Base-by-base conservation (phyloP, 192 early-diverging fungal species). In the Podila verticillata region DNA sequence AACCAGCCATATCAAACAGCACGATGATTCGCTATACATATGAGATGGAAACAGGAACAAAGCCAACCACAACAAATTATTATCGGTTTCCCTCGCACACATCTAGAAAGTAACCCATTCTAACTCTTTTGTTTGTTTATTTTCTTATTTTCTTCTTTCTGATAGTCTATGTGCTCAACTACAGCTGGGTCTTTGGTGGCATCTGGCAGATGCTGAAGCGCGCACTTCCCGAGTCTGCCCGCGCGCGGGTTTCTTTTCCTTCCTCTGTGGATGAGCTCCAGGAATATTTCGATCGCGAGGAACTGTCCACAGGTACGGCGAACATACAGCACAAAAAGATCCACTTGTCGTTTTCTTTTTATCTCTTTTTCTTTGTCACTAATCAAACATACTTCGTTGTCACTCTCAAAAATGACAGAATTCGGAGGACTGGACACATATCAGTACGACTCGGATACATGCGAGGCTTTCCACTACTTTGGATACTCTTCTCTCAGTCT, bases 111-210 rank as follows among this genome's bases (percentile, higher is more conserved):
- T 15, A 12, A 44, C 58, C 31, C n/a, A 13, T 26, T 57, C 29
- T 32, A 30, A 26, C 26, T 28, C 3, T 7, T 60, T 60, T 60
- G 58, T 2, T 20, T 32, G 24, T 32, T 10, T 60, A 7, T 32
- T 13, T 60, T 32, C 30, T 26, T 24, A 28, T 26, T 17, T 1
- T 65, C 22, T 35, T 30, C 17, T 30, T 15, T n/a, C n/a, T n/a
- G n/a, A n/a, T 65, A 80, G 77, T 80, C 2, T 80, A 80, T 30
- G 77, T 80, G 29, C 77, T 80, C 13, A 80, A 80, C 56, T 80
- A 80, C 35, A 80, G 77, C 66, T 80, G 77, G 77, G 70, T 80
- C 63, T 80, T 80, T 68, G 77, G 77, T 17, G 77, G 77, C 35
- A 80, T 80, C 51, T 80, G 77, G 77, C 77, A 80, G 39, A 80